phyloP scores from a whole-genome alignment of 1,284 basidiomycete genomes.

The Cryptococcus jaspeensis region DNA sequence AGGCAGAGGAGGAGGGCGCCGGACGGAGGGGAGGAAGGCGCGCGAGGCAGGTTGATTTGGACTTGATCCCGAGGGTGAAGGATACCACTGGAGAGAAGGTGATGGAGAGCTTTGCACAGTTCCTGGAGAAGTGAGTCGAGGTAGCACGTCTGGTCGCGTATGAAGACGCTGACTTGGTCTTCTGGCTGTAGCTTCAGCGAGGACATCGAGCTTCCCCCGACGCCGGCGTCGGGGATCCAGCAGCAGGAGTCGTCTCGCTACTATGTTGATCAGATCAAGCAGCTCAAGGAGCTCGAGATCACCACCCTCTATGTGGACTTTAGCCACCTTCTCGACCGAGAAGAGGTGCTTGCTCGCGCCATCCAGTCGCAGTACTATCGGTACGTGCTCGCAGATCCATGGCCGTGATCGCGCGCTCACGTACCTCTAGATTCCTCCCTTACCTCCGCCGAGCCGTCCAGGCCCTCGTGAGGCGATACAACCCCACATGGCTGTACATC shows the following conservation, averaged over 20 bases:
- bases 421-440: slow-evolving; percentile 67
- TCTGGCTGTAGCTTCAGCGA: slow-evolving; percentile 67
- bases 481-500: slow-evolving; percentile 89
- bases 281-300: slow-evolving; percentile 87
- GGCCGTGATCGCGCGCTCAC: neutral
- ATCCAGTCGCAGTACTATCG: slow-evolving; percentile 95
- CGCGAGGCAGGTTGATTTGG: slow-evolving; percentile 45
- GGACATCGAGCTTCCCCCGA: slow-evolving; percentile 68
- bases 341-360: slow-evolving; percentile 88
- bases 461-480: slow-evolving; percentile 81
- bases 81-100: slow-evolving; percentile 93
- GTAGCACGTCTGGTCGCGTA: neutral
- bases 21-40: slow-evolving; percentile 11
- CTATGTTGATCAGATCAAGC: slow-evolving; percentile 88
- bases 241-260: slow-evolving; percentile 55
- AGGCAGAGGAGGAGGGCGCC: slow-evolving; percentile 21
- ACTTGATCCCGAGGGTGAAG: slow-evolving; percentile 77
- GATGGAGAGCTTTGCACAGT: slow-evolving; percentile 82
- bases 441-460: slow-evolving; percentile 88
- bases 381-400: slow-evolving; percentile 25
- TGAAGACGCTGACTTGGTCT: neutral
- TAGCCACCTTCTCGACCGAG: slow-evolving; percentile 80
- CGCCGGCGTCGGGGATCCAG: slow-evolving; percentile 67
- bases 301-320: slow-evolving; percentile 97
- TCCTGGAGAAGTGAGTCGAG: slow-evolving; percentile 76